Percentiles rank a stretch among this genome's conserved stretches.
Evolutionary conservation across 305 asterid species (phyloP).

Genomic region (Solanum hybrid): DNA sequence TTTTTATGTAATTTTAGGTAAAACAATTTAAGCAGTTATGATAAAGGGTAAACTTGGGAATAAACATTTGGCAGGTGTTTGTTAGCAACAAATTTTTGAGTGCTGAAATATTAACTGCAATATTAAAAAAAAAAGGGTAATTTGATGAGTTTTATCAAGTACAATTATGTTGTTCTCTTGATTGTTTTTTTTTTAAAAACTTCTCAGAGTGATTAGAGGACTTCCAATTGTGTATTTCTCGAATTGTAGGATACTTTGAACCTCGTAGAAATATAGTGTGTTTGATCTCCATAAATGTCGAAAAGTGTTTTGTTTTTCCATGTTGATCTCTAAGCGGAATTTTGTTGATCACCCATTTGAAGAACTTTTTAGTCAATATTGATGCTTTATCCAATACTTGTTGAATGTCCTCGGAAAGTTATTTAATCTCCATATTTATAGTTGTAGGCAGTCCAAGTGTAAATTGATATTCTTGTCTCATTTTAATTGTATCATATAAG

Average conservation of each 20-base stretch:
- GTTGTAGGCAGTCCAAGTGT: not conserved
- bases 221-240: not conserved
- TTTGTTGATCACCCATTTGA: not conserved
- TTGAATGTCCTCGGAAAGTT: not conserved
- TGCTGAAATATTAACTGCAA: not conserved
- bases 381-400: not conserved
- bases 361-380: not conserved
- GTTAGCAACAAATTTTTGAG: not conserved
- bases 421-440: not conserved
- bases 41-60: not conserved
- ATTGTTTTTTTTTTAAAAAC: too few species aligned
- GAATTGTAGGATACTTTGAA: not conserved
- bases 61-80: not conserved
- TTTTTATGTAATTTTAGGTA: not conserved
- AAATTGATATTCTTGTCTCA: not conserved
- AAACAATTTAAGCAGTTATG: not conserved
- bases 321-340: not conserved
- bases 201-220: not conserved
- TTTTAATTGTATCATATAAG: not conserved
- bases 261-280: not conserved
- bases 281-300: not conserved
- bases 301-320: not conserved
- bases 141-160: not conserved
- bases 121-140: rapidly evolving
- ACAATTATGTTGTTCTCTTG: not conserved